A percentile compares a stretch with the other conserved stretches of the same genome.
Evolutionary conservation across 768 basidiomycete genomes (phyloP).

Genomic region (Tulasnella sp.): DNA sequence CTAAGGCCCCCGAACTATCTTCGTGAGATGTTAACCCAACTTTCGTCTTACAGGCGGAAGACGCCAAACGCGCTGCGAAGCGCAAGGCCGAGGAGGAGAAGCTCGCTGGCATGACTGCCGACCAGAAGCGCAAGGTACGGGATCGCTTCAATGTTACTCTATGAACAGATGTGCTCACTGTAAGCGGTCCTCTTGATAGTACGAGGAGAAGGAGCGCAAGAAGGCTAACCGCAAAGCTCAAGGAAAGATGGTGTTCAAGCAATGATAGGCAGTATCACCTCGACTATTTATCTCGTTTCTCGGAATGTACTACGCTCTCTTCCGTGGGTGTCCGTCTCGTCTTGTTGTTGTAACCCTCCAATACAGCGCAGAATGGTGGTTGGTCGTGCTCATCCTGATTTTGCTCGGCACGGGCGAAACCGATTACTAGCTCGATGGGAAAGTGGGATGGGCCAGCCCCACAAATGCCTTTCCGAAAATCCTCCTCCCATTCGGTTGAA

Average conservation of each 20-base stretch:
- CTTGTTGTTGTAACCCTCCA: not conserved
- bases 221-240: slow-evolving; percentile 49
- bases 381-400: too few species aligned
- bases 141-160: not conserved
- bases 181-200: slow-evolving; percentile 26
- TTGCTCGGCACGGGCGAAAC: too few species aligned
- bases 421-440: too few species aligned
- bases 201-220: slow-evolving; percentile 68
- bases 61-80: slow-evolving; percentile 62
- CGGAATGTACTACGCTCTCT: not conserved
- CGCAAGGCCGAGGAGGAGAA: slow-evolving; percentile 63
- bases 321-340: too few species aligned
- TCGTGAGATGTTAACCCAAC: too few species aligned
- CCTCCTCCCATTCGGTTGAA: too few species aligned
- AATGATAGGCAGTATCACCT: not conserved
- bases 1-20: not conserved
- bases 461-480: too few species aligned
- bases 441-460: too few species aligned
- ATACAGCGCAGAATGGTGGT: too few species aligned
- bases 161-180: not conserved
- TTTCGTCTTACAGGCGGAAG: slow-evolving; percentile 25
- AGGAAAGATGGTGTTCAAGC: slow-evolving; percentile 4
- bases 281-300: not conserved
- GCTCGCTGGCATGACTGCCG: slow-evolving; percentile 57
- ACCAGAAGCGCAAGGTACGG: slow-evolving; percentile 71